Conservation (phyloP, 2,329 filamentous ascomycete genomes). For the Zarea fungicola region DNA sequence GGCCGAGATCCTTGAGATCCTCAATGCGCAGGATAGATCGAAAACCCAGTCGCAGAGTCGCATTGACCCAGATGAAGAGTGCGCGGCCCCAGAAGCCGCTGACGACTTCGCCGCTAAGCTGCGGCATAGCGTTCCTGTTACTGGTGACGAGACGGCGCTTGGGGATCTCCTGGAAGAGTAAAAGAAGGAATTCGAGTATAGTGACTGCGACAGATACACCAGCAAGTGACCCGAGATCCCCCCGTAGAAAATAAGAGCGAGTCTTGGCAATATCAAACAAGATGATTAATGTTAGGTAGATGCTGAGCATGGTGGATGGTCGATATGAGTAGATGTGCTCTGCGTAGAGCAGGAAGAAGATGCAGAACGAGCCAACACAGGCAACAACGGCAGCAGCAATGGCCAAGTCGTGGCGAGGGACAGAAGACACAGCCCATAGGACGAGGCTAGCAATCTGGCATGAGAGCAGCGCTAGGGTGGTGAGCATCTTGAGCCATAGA, state of each 20-base stretch:
- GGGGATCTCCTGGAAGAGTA: slow-evolving; percentile 27
- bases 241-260: slow-evolving; percentile 30
- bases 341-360: slow-evolving; percentile 25
- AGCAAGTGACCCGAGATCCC: slow-evolving; percentile 20
- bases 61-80: slow-evolving; percentile 13
- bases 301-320: slow-evolving; percentile 28
- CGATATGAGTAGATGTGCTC: slow-evolving; percentile 29
- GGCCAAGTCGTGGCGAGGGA: slow-evolving; percentile 20
- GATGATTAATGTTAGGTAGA: slow-evolving; percentile 27
- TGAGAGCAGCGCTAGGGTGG: accelerated
- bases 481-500: slow-evolving; percentile 22
- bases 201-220: slow-evolving; percentile 23
- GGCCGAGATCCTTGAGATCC: slow-evolving; percentile 9
- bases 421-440: slow-evolving; percentile 22
- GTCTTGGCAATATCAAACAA: slow-evolving; percentile 29
- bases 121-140: slow-evolving; percentile 3
- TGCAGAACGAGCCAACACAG: slow-evolving; percentile 22
- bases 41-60: slow-evolving; percentile 9
- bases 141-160: slow-evolving; percentile 19
- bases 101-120: slow-evolving; percentile 18
- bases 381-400: slow-evolving; percentile 24
- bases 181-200: slow-evolving; percentile 22
- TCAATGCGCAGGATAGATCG: slow-evolving; percentile 5
- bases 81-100: slow-evolving; percentile 18
- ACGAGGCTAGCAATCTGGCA: slow-evolving; percentile 22